Base-by-base conservation (phyloP, 495 filamentous ascomycete genomes). In the Cudoniella acicularis region DNA sequence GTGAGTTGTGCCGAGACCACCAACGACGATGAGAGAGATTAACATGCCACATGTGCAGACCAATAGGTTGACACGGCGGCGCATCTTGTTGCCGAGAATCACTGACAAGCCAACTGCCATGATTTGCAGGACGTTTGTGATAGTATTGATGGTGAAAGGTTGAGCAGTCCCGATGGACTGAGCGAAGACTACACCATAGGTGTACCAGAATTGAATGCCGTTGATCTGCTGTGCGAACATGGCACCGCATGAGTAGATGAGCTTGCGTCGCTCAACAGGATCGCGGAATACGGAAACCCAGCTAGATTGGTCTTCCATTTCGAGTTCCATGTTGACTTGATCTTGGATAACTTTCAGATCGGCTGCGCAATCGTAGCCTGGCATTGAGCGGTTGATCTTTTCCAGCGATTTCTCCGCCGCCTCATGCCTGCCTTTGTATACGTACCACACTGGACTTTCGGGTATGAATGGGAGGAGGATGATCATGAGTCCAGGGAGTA, bases 121-220 rank as follows among this genome's bases (percentile, higher is more conserved):
- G 52, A 74, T 66, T 56, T 76, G 73, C 1, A 76, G 54, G 21
- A 76, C 59, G 56, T 68, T 66, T 25, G 66, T 72, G 50, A 73
- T 72, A 1, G 64, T 55, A 22, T 62, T 65, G 46, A 76, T 71
- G 49, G 65, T 71, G 61, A 76, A 76, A 11, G 73, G 67, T 13
- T 73, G 59, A 0, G 60, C 60, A n/a, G 70, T 57, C 21, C 73
- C 73, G 27, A 76, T 67, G 16, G 67, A 56, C 59, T 75, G 62
- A 16, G 71, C 70, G 48, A 76, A 74, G 26, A 76, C 66, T 0
- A 72, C 69, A 17, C 73, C 73, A 45, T 72, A 76, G 36, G 61
- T 64, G 59, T 74, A 74, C 54, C 61, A 74, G 56, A 72, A 76
- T n/a, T 65, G 63, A 48, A 74, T 76, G 21, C 73, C 72, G 58